These are phyloP conservation scores for Euphorbia pulcherrima DNA, from an alignment of 345 rosid genomes.

Conservation along the genomic window DNA sequence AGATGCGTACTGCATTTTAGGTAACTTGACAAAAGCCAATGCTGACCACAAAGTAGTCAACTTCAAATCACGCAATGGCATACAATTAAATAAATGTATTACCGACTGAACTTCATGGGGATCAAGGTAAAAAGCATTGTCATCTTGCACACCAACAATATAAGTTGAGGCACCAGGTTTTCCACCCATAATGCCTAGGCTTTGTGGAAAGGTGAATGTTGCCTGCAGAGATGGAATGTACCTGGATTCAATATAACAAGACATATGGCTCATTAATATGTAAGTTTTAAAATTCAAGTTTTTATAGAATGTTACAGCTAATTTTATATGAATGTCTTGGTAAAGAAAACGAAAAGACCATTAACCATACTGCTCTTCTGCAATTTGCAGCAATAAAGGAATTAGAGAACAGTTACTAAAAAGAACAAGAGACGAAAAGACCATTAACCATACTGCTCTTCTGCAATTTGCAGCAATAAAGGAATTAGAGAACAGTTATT, in stretches of 20 bases:
- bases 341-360: background rate
- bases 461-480: slow-evolving; percentile 2
- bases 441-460: background rate
- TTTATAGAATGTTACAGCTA: no score
- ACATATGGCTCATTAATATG: slow-evolving; percentile 6
- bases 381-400: slow-evolving; percentile 2
- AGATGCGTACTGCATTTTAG: background rate
- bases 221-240: slow-evolving; percentile 71
- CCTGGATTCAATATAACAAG: slow-evolving; percentile 37
- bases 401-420: background rate
- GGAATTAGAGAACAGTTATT: background rate
- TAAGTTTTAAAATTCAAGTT: background rate
- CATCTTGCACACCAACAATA: slow-evolving; percentile 85
- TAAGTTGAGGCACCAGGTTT: slow-evolving; percentile 90
- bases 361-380: background rate
- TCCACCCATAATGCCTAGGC: slow-evolving; percentile 93
- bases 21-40: background rate
- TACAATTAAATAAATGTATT: slow-evolving; percentile 15
- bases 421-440: background rate
- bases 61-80: background rate
- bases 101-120: slow-evolving; percentile 86
- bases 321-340: background rate
- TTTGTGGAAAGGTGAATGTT: slow-evolving; percentile 81
- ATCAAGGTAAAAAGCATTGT: slow-evolving; percentile 76
- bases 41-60: background rate